Base-by-base conservation (phyloP, 2,329 filamentous ascomycete genomes). In the Taxawa tesnikishii region DNA sequence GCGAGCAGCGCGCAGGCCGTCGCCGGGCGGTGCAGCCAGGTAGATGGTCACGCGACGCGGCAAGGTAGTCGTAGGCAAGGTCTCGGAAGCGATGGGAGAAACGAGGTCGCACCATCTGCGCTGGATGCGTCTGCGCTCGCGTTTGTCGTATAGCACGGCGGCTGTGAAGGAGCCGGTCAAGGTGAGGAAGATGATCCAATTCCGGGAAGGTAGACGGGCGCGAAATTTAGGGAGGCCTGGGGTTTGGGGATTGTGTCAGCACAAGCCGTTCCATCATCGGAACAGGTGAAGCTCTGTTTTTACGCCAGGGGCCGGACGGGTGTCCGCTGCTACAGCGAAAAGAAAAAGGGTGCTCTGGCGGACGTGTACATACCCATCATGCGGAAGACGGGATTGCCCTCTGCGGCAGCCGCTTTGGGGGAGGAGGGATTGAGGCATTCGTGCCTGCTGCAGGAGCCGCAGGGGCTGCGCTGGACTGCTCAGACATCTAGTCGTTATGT, bases 181-280 rank as follows among this genome's bases (percentile, higher is more conserved):
- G 28, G 79, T 68, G 58, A 87, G 75, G 63, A 98, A 98, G 49
- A 98, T 94, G 60, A 90, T 75, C 90, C 90, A 98, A 56, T 96
- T 96, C 39, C 90, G 81, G 12, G 88, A 96, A 6, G 90, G 90
- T 12, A 98, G 74, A 57, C 76, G 84, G 46, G 77, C 70, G 38
- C 82, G 80, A 39, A 94, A 73, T 44, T 79, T 81, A 31, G 88
- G 88, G 37, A 98, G 65, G 36, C 88, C 88, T 79, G 25, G 30
- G 10, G 13, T 7, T 5, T 15, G 4, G 10, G n/a, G n/a, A n/a
- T n/a, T 7, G 2, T 13, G 12, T 35, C 15, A 35, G 28, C 6
- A 13, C n/a, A 36, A 26, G 19, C 14, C 15, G 15, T 14, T 6
- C 6, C 13, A 29, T 4, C 4, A 21, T 31, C 13, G n/a, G n/a